phyloP scores from a whole-genome alignment of 495 filamentous ascomycete species.

The Bathelium albidoporum region DNA sequence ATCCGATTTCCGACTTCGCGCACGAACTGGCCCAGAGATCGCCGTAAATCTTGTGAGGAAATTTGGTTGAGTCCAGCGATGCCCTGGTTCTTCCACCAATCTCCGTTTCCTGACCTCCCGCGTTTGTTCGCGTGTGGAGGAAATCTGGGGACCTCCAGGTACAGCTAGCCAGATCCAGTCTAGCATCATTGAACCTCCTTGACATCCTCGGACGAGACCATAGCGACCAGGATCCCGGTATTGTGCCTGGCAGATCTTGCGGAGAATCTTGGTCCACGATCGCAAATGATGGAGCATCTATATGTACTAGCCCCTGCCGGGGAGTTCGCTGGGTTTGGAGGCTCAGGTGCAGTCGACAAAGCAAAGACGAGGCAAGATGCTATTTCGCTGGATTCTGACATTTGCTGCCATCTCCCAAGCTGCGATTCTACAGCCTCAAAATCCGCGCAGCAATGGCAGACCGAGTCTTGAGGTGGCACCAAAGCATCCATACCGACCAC shows the following conservation, averaged over 20 bases:
- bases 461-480: constrained; percentile 3
- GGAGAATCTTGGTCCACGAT: not conserved
- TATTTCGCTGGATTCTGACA: not conserved
- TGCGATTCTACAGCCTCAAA: not conserved
- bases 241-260: not conserved
- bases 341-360: not conserved
- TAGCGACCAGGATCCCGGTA: not conserved
- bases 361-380: not conserved
- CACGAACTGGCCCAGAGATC: not conserved
- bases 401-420: not conserved
- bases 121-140: not conserved
- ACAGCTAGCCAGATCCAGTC: not conserved
- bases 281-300: not conserved
- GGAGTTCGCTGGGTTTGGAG: not conserved
- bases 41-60: not conserved
- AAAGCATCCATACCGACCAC: constrained; percentile 16
- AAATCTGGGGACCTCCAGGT: constrained; percentile 3
- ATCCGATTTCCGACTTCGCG: too few species aligned
- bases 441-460: not conserved
- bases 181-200: not conserved
- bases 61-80: not conserved
- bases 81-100: constrained; percentile 1
- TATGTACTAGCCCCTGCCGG: not conserved
- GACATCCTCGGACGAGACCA: not conserved
- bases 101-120: not conserved